phyloP scores from a whole-genome alignment of 768 basidiomycete species.

The Boletus sensibilis region DNA sequence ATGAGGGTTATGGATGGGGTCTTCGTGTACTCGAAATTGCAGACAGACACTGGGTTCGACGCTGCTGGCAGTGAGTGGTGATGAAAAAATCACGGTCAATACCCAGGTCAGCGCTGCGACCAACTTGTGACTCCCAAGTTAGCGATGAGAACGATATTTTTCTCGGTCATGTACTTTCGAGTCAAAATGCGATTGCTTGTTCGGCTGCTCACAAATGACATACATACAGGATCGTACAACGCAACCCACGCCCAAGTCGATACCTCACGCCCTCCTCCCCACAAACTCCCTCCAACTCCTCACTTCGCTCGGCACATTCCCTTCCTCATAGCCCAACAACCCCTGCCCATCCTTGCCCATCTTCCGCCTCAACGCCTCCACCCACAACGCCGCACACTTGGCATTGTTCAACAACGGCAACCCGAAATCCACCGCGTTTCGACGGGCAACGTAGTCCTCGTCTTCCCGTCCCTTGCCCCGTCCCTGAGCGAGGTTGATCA shows the following conservation, averaged over 20 bases:
- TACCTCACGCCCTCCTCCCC: slow-evolving; percentile 55
- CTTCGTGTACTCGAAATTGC: no score
- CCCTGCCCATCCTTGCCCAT: slow-evolving; percentile 69
- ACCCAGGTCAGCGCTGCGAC: no score
- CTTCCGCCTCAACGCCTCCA: slow-evolving; percentile 83
- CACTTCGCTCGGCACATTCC: slow-evolving; percentile 87
- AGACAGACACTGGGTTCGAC: no score
- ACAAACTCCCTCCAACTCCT: slow-evolving; percentile 90
- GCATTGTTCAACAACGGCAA: slow-evolving; percentile 89
- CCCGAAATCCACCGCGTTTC: slow-evolving; percentile 96
- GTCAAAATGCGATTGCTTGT: no score
- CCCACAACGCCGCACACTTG: slow-evolving; percentile 84
- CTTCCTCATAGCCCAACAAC: slow-evolving; percentile 77
- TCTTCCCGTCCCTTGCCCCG: slow-evolving; percentile 77
- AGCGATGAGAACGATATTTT: no score
- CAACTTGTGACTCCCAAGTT: no score
- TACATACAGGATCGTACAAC: no score
- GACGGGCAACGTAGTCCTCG: slow-evolving; percentile 95
- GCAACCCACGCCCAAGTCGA: slow-evolving; percentile 6
- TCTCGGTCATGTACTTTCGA: no score
- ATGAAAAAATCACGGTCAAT: no score
- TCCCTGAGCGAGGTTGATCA: slow-evolving; percentile 86
- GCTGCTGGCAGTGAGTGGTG: no score
- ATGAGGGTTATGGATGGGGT: no score
- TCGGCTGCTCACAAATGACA: no score